Conservation (phyloP, 2,329 filamentous ascomycete genomes). For the Calonectria pseudoturangicola region DNA sequence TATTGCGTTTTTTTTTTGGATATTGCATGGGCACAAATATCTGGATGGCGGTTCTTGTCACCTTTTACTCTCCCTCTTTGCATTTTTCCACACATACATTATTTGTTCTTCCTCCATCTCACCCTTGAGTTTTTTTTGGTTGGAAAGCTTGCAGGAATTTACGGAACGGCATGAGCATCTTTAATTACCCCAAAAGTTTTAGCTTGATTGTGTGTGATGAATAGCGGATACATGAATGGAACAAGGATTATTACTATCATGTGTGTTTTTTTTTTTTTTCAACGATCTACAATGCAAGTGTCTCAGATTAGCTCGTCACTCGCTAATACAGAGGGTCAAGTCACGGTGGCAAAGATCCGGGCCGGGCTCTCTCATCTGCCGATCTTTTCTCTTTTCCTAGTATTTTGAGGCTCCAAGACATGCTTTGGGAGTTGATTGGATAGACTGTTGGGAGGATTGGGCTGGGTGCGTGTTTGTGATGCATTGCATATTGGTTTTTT, state of each 20-base stretch:
- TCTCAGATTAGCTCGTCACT: constrained; percentile 18
- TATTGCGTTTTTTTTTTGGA: background rate
- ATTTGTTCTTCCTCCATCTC: background rate
- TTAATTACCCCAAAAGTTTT: constrained; percentile 15
- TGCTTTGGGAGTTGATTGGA: background rate
- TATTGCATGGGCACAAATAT: background rate
- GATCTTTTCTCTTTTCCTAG: background rate
- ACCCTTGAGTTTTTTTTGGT: background rate
- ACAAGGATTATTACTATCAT: background rate
- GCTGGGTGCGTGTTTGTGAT: constrained; percentile 4
- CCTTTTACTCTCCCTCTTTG: background rate
- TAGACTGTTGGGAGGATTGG: background rate
- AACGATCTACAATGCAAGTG: background rate
- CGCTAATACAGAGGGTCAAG: background rate
- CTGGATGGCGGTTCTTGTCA: background rate
- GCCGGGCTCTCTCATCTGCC: constrained; percentile 7
- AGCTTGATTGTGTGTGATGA: background rate
- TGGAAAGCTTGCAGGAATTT: background rate
- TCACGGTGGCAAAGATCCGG: constrained; percentile 13
- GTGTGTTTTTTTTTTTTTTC: too few relatives aligned
- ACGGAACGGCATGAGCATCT: constrained; percentile 4
- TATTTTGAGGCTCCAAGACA: constrained; percentile 1
- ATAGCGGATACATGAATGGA: background rate
- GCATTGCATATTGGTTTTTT: background rate
- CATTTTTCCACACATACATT: background rate